A percentile compares a stretch with the other conserved stretches of the same genome.
These are phyloP conservation scores for Trichoderma sp. DNA, from an alignment of 2,329 filamentous ascomycete genomes.

Conservation along the genomic window DNA sequence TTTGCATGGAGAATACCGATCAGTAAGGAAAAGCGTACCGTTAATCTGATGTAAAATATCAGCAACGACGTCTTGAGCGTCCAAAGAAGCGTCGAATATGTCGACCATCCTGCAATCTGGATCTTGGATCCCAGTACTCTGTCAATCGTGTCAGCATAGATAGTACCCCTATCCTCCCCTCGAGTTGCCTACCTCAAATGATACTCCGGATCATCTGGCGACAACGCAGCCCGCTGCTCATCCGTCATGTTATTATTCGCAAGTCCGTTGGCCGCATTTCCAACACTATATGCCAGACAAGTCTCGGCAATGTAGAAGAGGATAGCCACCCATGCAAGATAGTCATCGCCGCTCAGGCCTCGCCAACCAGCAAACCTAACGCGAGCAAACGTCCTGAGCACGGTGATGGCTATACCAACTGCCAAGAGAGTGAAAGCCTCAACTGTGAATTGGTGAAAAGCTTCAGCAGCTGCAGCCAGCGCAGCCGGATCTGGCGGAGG, in stretches of 20 bases:
- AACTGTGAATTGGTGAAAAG: slow-evolving; percentile 30
- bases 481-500: slow-evolving; percentile 23
- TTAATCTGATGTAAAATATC: slow-evolving; percentile 56
- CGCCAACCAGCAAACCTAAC: slow-evolving; percentile 46
- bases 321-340: slow-evolving; percentile 54
- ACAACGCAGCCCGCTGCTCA: slow-evolving; percentile 45
- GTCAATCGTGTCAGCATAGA: not conserved
- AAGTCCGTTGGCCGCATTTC: slow-evolving; percentile 48
- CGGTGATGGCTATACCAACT: slow-evolving; percentile 49
- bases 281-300: slow-evolving; percentile 50
- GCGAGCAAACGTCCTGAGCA: slow-evolving; percentile 50
- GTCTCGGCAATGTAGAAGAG: slow-evolving; percentile 54
- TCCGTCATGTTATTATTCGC: slow-evolving; percentile 59
- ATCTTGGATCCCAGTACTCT: slow-evolving; percentile 57
- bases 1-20: not conserved
- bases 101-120: slow-evolving; percentile 54
- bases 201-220: slow-evolving; percentile 46
- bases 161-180: not conserved
- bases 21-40: slow-evolving; percentile 22
- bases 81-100: slow-evolving; percentile 55
- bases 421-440: slow-evolving; percentile 46
- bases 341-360: slow-evolving; percentile 58
- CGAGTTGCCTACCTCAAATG: slow-evolving; percentile 32
- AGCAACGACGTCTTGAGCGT: slow-evolving; percentile 56
- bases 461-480: slow-evolving; percentile 26